A percentile compares a stretch with the other conserved stretches of the same genome.
phyloP scores from a whole-genome alignment of 2,329 filamentous ascomycete genomes.

The Ophiocordyceps polyrhachis-furcata region DNA sequence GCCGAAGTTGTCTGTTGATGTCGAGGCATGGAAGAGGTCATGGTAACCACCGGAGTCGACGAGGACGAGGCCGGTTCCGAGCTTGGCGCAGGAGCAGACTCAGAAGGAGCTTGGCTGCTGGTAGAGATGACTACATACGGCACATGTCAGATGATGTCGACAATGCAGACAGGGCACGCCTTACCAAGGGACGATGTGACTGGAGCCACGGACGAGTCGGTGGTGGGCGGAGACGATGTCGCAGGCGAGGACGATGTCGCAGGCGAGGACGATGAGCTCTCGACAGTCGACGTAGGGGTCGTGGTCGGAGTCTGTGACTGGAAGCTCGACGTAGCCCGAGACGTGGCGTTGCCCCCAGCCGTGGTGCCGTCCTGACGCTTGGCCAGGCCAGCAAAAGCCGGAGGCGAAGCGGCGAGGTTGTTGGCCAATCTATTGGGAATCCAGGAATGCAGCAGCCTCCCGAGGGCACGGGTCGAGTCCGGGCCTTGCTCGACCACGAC shows the following conservation, averaged over 20 bases:
- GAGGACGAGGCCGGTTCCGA: slow-evolving; percentile 2
- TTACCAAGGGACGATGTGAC: not conserved
- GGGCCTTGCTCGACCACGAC: not conserved
- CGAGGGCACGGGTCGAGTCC: slow-evolving; percentile 39
- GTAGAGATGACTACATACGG: not conserved
- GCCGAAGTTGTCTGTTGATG: slow-evolving; percentile 3
- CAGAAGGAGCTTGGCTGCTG: slow-evolving; percentile 1
- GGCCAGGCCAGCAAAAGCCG: slow-evolving; percentile 42
- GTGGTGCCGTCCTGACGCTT: slow-evolving; percentile 32
- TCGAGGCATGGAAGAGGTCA: not conserved
- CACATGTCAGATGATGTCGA: not conserved
- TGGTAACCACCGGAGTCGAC: slow-evolving; percentile 2
- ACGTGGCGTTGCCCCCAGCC: slow-evolving; percentile 11
- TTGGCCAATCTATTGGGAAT: slow-evolving; percentile 28
- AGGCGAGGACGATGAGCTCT: too few species aligned
- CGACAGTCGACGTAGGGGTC: too few species aligned
- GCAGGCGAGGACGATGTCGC: too few species aligned
- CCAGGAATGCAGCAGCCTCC: slow-evolving; percentile 32
- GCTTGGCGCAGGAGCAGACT: slow-evolving; percentile 3
- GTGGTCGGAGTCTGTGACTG: not conserved
- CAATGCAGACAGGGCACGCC: not conserved
- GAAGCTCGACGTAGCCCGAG: not conserved
- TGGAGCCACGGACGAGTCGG: too few species aligned
- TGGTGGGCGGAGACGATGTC: too few species aligned
- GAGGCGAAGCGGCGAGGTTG: slow-evolving; percentile 29